Conservation (phyloP, 1,284 basidiomycete genomes). For the Neolentinus lepideus region DNA sequence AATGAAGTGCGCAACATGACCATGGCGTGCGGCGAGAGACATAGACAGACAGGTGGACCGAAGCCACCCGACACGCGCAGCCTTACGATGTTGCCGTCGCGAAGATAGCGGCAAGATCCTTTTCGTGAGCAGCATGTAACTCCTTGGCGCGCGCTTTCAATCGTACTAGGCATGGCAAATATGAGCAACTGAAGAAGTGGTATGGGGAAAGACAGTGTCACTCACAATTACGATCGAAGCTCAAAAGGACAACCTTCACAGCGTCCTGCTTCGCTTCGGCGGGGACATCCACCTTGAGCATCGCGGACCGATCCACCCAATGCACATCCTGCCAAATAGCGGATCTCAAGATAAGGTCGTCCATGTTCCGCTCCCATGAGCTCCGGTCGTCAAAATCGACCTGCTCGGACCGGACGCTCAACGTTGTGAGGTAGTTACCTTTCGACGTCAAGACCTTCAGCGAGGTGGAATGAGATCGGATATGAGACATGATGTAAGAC, state of each 20-base stretch:
- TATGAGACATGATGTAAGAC: conserved; percentile 66
- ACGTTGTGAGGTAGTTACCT: conserved; percentile 87
- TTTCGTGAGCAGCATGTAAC: conserved; percentile 70
- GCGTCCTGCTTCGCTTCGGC: conserved; percentile 33
- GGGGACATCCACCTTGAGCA: conserved; percentile 44
- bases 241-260: conserved; percentile 84
- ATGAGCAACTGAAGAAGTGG: conserved; percentile 11
- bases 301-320: conserved; percentile 77
- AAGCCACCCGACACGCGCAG: not conserved
- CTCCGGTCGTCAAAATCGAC: conserved; percentile 62
- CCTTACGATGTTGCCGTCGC: conserved; percentile 24
- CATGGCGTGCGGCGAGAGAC: too few relatives aligned
- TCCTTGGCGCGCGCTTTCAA: conserved; percentile 80
- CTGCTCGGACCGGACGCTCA: conserved; percentile 82
- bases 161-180: conserved; percentile 42
- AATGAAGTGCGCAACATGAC: too few relatives aligned
- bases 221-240: conserved; percentile 87
- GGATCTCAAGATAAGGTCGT: conserved; percentile 90
- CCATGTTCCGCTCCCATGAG: conserved; percentile 76
- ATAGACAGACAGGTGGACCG: not conserved
- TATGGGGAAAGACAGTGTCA: conserved; percentile 16
- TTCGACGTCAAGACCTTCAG: conserved; percentile 94
- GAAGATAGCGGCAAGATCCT: conserved; percentile 62
- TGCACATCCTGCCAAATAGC: conserved; percentile 91
- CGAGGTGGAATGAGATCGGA: conserved; percentile 67